Evolutionary conservation across 345 rosid genomes (phyloP), one percentile per base, ranked within the genome.

Genomic region (Citrus mangshanensis): DNA sequence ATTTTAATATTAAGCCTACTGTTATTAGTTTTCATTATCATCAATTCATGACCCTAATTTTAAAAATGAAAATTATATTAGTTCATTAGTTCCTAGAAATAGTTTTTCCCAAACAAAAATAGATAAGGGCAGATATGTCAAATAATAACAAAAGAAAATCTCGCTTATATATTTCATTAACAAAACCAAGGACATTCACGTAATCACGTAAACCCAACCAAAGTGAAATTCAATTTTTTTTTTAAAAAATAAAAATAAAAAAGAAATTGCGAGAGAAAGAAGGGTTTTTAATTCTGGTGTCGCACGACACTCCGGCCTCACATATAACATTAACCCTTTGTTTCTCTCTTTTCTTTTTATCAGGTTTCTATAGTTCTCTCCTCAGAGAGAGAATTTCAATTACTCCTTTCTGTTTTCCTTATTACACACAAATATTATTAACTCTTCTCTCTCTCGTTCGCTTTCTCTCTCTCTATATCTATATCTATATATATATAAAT

Each of bases 321-420:
- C 85, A 70, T 46, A 24, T 12, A 56, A 13, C 76, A 12, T 13
- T 6, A 65, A 55, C 77, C 73, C 5, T 79, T 72, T 85, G 86
- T 81, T 46, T 30, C 18, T 51, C 73, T 21, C 88, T 83, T 85
- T 32, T 4, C 3, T 13, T 46, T 46, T 0, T 25, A 25, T 3
- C 51, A 13, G 3, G 16, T 46, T 46, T 46, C 18, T 46, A 46
- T 46, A 86, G 82, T 76, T 77, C 87, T 76, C 88, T 74, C 62
- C 82, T 79, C 83, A 63, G 85, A 86, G 94, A 86, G 93, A 85
- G 87, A 89, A 54, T 18, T 54, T 18, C 22, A 16, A 18, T 16
- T 54, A 0, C 19, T 18, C 5, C 0, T 54, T 18, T 54, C 6
- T 4, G 4, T 18, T 54, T 27, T 71, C 65, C 27, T 42, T 2